Evolutionary conservation across 2,329 filamentous ascomycete species (phyloP), one percentile per base, ranked within the genome.

Genomic region (Blastomyces emzantsi): DNA sequence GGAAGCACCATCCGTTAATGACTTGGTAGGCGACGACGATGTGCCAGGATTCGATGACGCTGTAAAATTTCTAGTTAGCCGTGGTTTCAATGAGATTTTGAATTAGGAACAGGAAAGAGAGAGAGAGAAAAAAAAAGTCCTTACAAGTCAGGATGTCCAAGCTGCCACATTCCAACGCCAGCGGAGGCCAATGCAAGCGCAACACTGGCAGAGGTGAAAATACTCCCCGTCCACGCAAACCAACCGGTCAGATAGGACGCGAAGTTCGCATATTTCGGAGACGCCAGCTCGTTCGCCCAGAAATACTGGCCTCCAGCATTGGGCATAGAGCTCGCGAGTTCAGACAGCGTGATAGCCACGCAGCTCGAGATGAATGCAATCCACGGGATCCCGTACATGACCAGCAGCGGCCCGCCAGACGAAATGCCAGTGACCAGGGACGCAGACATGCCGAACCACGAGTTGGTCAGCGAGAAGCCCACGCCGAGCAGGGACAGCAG

Each of bases 171-270:
- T 30, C 82, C 82, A 54, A 83, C 77, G 49, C 77, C 67, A 2
- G 78, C 81, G 67, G 75, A 76, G 4, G 77, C 81, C 61, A 82
- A 72, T 58, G 78, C 78, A 57, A 83, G 69, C 3, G 80, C 78
- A 22, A 83, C 80, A 71, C 79, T 81, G 22, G 82, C 81, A 67
- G 75, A 80, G 8, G 81, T 83, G 66, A 83, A 84, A 62, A 84
- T 78, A 28, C 77, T 76, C 19, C 81, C 82, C n/a, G 80, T 79
- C 76, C 81, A 84, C 1, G 80, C 80, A 64, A 83, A 77, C 76
- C 79, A 83, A 13, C 80, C 80, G 1, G 78, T 81, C 59, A 80
- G 62, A 63, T 81, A 82, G 15, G 77, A 79, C 6, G 76, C 74
- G 62, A 81, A 75, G 36, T 77, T 77, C 1, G 78, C 75, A 64